These are phyloP conservation scores for Arthrobotrys sinensis DNA, from an alignment of 2,329 filamentous ascomycete species.

Conservation along the genomic window DNA sequence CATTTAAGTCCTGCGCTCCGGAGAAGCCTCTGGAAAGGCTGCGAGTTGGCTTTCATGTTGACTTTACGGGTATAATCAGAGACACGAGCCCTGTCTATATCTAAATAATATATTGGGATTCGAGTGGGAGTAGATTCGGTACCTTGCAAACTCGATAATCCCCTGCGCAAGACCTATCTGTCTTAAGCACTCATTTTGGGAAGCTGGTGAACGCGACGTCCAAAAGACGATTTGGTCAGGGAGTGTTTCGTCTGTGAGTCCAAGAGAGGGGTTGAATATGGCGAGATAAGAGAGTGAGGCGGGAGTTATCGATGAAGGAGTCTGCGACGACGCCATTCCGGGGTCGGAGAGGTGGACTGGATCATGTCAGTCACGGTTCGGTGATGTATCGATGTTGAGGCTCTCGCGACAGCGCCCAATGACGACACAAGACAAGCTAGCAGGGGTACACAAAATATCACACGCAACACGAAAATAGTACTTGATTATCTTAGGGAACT, in stretches of 20 bases:
- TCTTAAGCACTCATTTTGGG: slow-evolving; percentile 84
- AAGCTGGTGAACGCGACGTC: slow-evolving; percentile 74
- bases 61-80: slow-evolving; percentile 32
- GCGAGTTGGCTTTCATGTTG: slow-evolving; percentile 52
- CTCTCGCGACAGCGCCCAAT: slow-evolving; percentile 26
- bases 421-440: slow-evolving; percentile 25
- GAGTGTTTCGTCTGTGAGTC: slow-evolving; percentile 77
- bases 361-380: slow-evolving; percentile 35
- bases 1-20: slow-evolving; percentile 80
- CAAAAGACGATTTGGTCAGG: slow-evolving; percentile 94
- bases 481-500: not conserved
- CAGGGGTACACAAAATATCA: slow-evolving; percentile 5
- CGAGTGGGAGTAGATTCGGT: slow-evolving; percentile 63
- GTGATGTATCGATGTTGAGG: slow-evolving; percentile 25
- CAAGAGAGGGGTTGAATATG: slow-evolving; percentile 91
- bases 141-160: slow-evolving; percentile 91
- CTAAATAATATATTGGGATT: not conserved
- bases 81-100: slow-evolving; percentile 53
- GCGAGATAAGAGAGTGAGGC: slow-evolving; percentile 91
- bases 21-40: slow-evolving; percentile 79
- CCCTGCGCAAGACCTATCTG: slow-evolving; percentile 97
- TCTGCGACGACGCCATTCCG: slow-evolving; percentile 55
- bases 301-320: slow-evolving; percentile 72
- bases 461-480: slow-evolving; percentile 19
- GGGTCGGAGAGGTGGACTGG: slow-evolving; percentile 16